A percentile compares a stretch with the other conserved stretches of the same genome.
phyloP scores from a whole-genome alignment of 1,139 yeast genomes.

The Candida anutae region DNA sequence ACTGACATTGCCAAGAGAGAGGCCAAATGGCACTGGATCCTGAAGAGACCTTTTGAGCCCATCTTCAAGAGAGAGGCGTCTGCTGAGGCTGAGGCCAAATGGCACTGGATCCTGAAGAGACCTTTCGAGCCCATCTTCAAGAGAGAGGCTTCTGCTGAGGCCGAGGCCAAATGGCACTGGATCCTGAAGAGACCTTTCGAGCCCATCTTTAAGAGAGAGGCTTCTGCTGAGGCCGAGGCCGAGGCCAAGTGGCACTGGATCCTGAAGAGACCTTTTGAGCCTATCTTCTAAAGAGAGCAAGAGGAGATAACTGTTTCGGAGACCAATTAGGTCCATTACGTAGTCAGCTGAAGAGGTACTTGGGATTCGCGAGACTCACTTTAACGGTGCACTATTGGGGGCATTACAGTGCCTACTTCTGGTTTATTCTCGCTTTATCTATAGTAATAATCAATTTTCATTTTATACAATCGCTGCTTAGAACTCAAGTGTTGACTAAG shows the following conservation, averaged over 20 bases:
- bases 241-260: conserved; percentile 12
- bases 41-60: conserved; percentile 3
- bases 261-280: conserved; percentile 9
- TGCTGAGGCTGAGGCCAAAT: conserved; percentile 3
- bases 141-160: conserved; percentile 9
- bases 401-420: too few species aligned
- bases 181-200: conserved; percentile 4
- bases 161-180: conserved; percentile 6
- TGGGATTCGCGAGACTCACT: too few species aligned
- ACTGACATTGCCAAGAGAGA: conserved; percentile 2
- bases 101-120: conserved; percentile 5
- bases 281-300: conserved; percentile 3
- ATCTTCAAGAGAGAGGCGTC: conserved; percentile 9
- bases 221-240: conserved; percentile 9
- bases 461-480: too few species aligned
- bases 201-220: conserved; percentile 11
- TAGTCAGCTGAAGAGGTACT: too few species aligned
- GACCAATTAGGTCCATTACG: too few species aligned
- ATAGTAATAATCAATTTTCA: too few species aligned
- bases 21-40: conserved; percentile 9
- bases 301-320: too few species aligned
- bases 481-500: too few species aligned
- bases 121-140: conserved; percentile 6
- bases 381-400: too few species aligned
- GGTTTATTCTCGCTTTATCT: too few species aligned